Base-by-base conservation (phyloP, 2,329 filamentous ascomycete genomes). In the Tolypocladium guangdongense region DNA sequence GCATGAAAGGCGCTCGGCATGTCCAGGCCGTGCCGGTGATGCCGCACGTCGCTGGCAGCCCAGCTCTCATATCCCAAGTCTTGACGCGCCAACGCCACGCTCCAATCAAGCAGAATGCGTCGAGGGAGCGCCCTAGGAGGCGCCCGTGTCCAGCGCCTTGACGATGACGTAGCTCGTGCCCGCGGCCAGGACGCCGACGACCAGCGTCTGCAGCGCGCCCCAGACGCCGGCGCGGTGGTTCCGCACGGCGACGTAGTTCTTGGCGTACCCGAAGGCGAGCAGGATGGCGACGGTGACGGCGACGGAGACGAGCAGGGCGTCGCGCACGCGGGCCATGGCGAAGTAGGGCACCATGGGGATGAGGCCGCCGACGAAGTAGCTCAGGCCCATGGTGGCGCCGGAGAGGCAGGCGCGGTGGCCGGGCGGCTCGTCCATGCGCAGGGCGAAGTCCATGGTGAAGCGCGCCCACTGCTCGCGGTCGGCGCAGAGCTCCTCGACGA, bases 311-410 rank as follows among this genome's bases (percentile, higher is more conserved):
- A 77, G 74, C 50, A 90, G 69, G 0, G 76, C 78, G n/a, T 71
- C 61, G 27, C 66, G 64, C 8, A 78, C 71, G 24, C 66, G 64
- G 16, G 59, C 55, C 64, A 79, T 71, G 58, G 85, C 73, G 58
- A 88, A 83, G 68, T 89, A 89, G 0, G 86, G 86, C 43, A 86
- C 68, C 61, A 88, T 75, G 16, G 86, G 85, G n/a, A 88, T 77
- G 52, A 88, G 72, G 0, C 86, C 86, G 22, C 86, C 86, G 24
- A 88, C 66, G 51, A 88, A 83, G 65, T 89, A 89, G 37, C 83
- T 83, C 18, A 82, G 62, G 0, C 84, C 82, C 61, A 89, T 85
- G 10, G 82, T 87, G 30, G 83, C 58, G 2, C 83, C 86, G 0
- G 80, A 84, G 46, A 81, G 66, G 66, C 76, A 64, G 61, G 80